A percentile compares a stretch with the other conserved stretches of the same genome.
These are phyloP conservation scores for Myriosclerotinia duriaeana DNA, from an alignment of 2,329 filamentous ascomycete genomes.

Conservation along the genomic window DNA sequence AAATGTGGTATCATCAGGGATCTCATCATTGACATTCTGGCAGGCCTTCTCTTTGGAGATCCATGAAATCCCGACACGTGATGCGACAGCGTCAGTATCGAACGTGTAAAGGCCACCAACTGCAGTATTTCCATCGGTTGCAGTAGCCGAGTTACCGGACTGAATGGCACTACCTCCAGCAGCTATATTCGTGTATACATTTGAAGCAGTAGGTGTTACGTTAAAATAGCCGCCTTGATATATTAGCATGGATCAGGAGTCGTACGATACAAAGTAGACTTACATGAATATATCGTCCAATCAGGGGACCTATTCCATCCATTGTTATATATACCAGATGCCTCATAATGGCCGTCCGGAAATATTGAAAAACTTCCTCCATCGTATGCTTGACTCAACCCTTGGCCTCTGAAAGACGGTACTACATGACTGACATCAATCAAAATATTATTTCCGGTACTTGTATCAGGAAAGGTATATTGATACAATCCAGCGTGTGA, in stretches of 20 bases:
- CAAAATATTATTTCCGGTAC: constrained; percentile 29
- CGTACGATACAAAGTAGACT: constrained; percentile 39
- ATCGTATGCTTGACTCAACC: constrained; percentile 61
- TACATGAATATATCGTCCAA: constrained; percentile 65
- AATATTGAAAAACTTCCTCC: constrained; percentile 58
- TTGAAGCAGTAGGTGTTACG: constrained; percentile 27
- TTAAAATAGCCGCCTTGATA: constrained; percentile 35
- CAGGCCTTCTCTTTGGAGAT: constrained; percentile 50
- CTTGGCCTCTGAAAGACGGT: constrained; percentile 59
- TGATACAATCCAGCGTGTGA: constrained; percentile 58
- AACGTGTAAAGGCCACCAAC: constrained; percentile 46
- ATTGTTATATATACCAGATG: constrained; percentile 46
- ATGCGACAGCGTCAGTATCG: constrained; percentile 45
- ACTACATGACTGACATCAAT: constrained; percentile 52
- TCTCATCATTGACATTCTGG: constrained; percentile 47
- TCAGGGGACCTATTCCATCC: constrained; percentile 64
- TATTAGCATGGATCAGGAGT: constrained; percentile 11
- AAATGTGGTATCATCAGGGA: constrained; percentile 46
- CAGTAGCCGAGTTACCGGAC: not conserved
- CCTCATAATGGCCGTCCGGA: constrained; percentile 25
- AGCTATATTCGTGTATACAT: constrained; percentile 38
- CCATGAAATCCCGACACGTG: constrained; percentile 52
- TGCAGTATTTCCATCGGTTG: constrained; percentile 1
- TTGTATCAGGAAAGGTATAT: constrained; percentile 54
- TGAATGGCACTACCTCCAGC: constrained; percentile 34